Evolutionary conservation across 2,329 filamentous ascomycete species (phyloP).

Genomic region (Pestalotiopsis sp.): DNA sequence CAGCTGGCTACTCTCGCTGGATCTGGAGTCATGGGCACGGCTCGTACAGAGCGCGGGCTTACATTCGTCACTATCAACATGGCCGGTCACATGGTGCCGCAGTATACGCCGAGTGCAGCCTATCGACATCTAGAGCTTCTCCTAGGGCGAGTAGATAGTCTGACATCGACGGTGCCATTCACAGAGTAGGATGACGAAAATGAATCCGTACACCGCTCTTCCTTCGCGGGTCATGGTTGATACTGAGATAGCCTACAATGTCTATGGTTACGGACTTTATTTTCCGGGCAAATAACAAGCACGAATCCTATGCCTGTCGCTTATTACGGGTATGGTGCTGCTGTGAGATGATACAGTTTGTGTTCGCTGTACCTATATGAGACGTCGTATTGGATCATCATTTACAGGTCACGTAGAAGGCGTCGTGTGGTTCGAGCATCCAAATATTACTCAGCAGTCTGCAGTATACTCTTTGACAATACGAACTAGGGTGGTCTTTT

Average conservation of each 20-base stretch:
- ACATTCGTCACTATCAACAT: constrained; percentile 60
- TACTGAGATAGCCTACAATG: background rate
- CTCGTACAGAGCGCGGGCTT: constrained; percentile 73
- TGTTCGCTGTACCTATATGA: too few species aligned
- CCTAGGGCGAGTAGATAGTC: constrained; percentile 63
- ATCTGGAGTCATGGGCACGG: constrained; percentile 68
- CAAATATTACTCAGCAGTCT: background rate
- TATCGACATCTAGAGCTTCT: constrained; percentile 76
- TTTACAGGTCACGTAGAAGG: too few species aligned
- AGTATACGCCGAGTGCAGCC: constrained; percentile 68
- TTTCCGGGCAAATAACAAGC: too few species aligned
- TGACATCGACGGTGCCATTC: constrained; percentile 27
- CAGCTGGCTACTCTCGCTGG: constrained; percentile 51
- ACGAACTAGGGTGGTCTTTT: background rate
- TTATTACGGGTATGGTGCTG: too few species aligned
- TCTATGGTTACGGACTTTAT: too few species aligned
- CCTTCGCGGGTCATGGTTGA: background rate
- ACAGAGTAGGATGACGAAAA: constrained; percentile 20
- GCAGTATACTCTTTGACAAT: background rate
- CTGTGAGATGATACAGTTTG: too few species aligned
- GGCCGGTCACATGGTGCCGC: constrained; percentile 68
- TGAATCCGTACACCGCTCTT: background rate
- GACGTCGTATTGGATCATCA: too few species aligned
- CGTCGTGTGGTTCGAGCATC: background rate
- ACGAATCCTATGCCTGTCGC: too few species aligned